Evolutionary conservation across 768 basidiomycete species (phyloP).

Genomic region (Lanmaoa rubissima): DNA sequence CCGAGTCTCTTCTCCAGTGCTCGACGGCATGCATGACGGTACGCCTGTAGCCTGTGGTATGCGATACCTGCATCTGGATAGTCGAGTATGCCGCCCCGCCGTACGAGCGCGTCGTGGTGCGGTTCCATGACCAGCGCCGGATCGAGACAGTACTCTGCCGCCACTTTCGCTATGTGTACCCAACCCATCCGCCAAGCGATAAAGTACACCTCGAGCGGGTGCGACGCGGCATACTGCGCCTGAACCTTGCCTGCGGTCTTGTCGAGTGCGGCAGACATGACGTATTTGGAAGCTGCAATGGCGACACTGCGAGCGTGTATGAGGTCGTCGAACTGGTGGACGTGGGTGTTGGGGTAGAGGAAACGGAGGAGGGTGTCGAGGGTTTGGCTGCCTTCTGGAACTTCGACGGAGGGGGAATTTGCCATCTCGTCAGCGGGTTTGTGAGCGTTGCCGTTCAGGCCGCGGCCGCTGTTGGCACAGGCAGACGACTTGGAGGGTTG

Average conservation of each 20-base stretch:
- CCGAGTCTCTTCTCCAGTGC: neutral
- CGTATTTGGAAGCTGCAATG: constrained; percentile 4
- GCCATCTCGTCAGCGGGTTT: neutral
- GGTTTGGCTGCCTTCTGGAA: neutral
- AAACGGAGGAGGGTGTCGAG: constrained; percentile 9
- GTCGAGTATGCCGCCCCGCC: neutral
- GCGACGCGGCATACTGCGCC: neutral
- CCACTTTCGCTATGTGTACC: neutral
- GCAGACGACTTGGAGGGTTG: neutral
- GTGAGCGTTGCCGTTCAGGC: neutral
- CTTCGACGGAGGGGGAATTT: neutral
- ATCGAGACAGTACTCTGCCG: neutral
- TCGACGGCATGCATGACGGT: neutral
- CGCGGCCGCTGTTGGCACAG: neutral
- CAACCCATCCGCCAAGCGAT: constrained; percentile 3
- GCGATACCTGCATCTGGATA: neutral
- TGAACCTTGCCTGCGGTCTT: neutral
- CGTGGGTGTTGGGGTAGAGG: constrained; percentile 2
- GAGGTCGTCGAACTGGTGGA: neutral
- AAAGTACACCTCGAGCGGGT: constrained; percentile 1
- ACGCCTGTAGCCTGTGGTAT: neutral
- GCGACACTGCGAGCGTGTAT: constrained; percentile 1
- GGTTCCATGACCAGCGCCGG: neutral
- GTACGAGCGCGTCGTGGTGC: neutral
- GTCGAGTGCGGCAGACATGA: neutral